Conservation (phyloP, 768 basidiomycete genomes). For the Termitomyces heimii region DNA sequence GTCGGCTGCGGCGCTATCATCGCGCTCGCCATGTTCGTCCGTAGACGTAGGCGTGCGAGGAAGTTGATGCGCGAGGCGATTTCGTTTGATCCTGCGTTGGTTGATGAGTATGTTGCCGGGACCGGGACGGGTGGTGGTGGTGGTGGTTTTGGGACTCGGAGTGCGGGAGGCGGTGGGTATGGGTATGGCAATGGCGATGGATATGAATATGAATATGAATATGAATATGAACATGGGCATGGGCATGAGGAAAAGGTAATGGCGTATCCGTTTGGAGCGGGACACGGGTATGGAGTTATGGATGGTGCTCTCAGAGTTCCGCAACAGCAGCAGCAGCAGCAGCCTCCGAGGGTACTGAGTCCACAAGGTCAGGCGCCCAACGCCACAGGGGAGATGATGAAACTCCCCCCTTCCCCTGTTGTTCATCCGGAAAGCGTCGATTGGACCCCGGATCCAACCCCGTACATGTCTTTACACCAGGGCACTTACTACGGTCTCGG, state of each 20-base stretch:
- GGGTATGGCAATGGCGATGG: constrained; percentile 8
- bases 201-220: too few relatives aligned
- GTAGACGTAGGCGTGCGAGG: constrained; percentile 40
- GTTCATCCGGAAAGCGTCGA: not conserved
- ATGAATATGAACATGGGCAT: not conserved
- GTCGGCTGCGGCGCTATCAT: constrained; percentile 39
- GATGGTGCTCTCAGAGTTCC: not conserved
- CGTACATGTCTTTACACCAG: constrained; percentile 2
- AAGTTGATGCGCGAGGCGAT: constrained; percentile 39
- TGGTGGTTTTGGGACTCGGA: constrained; percentile 14
- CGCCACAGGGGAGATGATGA: not conserved
- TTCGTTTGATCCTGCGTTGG: constrained; percentile 41
- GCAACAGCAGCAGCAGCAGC: not conserved
- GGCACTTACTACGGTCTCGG: not conserved
- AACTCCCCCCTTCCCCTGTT: not conserved
- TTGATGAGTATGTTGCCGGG: constrained; percentile 15
- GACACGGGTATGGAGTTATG: not conserved
- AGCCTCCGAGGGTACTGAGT: not conserved
- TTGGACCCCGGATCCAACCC: constrained; percentile 3
- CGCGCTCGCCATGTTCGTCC: constrained; percentile 41
- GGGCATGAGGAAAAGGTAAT: not conserved
- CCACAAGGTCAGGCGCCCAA: not conserved
- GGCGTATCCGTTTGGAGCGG: constrained; percentile 3
- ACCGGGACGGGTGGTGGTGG: constrained; percentile 15
- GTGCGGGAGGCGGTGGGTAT: constrained; percentile 14